phyloP scores from a whole-genome alignment of 768 basidiomycete species.

The Lactarius psammicola region DNA sequence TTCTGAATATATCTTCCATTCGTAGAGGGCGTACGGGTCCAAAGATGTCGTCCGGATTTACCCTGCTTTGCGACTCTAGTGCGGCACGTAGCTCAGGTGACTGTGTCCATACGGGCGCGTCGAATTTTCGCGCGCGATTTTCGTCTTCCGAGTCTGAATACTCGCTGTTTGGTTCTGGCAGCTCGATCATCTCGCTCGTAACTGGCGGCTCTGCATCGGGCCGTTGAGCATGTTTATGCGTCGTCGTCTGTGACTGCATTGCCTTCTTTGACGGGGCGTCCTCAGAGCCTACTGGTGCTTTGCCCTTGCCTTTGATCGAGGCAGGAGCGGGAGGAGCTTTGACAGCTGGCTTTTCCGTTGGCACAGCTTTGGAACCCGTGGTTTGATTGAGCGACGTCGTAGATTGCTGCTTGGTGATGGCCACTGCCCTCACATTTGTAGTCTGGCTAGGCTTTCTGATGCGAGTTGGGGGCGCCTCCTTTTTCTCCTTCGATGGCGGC shows the following conservation, averaged over 20 bases:
- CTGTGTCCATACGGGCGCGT: slow-evolving; percentile 87
- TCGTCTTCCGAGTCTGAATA: slow-evolving; percentile 97
- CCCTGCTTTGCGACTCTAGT: slow-evolving; percentile 76
- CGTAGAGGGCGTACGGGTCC: slow-evolving; percentile 79
- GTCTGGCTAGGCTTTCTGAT: slow-evolving; percentile 34
- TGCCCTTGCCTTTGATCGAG: slow-evolving; percentile 49
- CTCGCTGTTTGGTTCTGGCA: slow-evolving; percentile 95
- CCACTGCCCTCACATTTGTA: slow-evolving; percentile 32
- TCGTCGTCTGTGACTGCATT: slow-evolving; percentile 68
- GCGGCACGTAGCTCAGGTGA: slow-evolving; percentile 82
- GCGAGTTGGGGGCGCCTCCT: slow-evolving; percentile 34
- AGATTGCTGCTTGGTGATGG: slow-evolving; percentile 25
- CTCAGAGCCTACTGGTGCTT: slow-evolving; percentile 44
- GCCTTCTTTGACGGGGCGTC: slow-evolving; percentile 59
- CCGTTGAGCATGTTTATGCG: slow-evolving; percentile 63
- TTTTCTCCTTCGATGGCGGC: slow-evolving; percentile 53
- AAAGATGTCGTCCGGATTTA: slow-evolving; percentile 91
- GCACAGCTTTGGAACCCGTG: slow-evolving; percentile 26
- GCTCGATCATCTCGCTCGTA: slow-evolving; percentile 78
- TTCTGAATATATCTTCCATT: slow-evolving; percentile 94
- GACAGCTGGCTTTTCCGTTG: slow-evolving; percentile 36
- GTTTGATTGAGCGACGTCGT: slow-evolving; percentile 12
- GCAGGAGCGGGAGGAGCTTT: slow-evolving; percentile 42
- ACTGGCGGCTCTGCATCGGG: slow-evolving; percentile 44
- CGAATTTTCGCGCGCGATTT: slow-evolving; percentile 66